A percentile compares a stretch with the other conserved stretches of the same genome.
Evolutionary conservation across 148 eudicot genomes (phyloP).

Genomic region (Vaccinium darrowii): DNA sequence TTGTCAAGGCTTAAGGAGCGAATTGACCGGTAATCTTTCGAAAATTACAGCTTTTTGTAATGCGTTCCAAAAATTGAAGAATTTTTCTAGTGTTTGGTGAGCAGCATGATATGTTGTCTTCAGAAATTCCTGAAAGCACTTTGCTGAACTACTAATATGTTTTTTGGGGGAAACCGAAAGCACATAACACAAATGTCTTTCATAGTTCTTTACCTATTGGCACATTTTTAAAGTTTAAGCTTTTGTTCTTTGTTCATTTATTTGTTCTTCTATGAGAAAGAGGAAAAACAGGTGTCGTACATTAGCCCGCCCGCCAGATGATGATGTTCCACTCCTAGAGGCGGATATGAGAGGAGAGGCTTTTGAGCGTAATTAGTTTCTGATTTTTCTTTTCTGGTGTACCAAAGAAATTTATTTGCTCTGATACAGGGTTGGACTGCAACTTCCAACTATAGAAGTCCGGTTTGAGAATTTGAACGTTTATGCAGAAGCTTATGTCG

Average conservation of each 20-base stretch:
- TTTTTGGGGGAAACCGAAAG: background rate
- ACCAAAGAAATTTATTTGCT: background rate
- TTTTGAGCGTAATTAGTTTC: background rate
- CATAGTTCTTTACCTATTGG: no score
- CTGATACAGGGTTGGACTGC: slow-evolving; percentile 42
- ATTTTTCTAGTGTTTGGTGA: background rate
- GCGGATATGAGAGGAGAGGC: no score
- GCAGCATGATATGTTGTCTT: no score
- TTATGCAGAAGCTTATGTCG: slow-evolving; percentile 44
- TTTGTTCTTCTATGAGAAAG: no score
- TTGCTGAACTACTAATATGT: background rate
- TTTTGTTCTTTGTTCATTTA: no score
- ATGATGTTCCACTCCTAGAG: no score
- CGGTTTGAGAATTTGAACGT: slow-evolving; percentile 44
- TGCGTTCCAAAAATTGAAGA: no score
- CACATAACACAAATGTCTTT: background rate
- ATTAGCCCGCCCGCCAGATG: no score
- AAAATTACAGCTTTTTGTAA: no score
- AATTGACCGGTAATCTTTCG: background rate
- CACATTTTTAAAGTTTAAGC: no score
- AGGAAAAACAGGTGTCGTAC: no score
- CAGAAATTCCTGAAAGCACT: background rate
- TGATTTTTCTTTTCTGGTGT: background rate
- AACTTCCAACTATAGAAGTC: slow-evolving; percentile 53
- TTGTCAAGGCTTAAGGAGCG: background rate